Percentiles rank a stretch among this genome's conserved stretches.
phyloP scores from a whole-genome alignment of 495 filamentous ascomycete genomes.

The Staphylotrichum longicolle region DNA sequence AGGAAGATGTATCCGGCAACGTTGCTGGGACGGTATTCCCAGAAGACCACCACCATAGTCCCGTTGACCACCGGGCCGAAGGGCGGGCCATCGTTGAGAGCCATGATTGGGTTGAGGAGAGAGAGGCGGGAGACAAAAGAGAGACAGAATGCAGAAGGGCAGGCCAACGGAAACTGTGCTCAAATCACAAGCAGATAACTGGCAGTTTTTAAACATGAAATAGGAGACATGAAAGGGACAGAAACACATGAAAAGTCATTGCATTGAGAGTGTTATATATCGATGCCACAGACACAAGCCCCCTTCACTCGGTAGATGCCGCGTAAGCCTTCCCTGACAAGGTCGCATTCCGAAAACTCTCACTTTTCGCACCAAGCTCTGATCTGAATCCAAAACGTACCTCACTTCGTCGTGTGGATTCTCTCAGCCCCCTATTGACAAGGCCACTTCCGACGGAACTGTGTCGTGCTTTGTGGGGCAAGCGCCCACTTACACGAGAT shows the following conservation, averaged over 20 bases:
- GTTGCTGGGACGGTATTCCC: slow-evolving; percentile 9
- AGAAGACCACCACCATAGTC: slow-evolving; percentile 12
- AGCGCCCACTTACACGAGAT: neutral
- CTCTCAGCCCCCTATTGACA: no score
- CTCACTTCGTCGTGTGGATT: no score
- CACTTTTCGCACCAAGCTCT: slow-evolving; percentile 4
- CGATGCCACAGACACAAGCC: neutral
- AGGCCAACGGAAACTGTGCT: neutral
- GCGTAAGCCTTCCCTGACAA: no score
- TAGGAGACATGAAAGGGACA: no score
- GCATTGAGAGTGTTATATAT: no score
- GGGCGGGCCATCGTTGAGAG: slow-evolving; percentile 1
- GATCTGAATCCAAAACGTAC: neutral
- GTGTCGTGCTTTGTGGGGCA: slow-evolving; percentile 6
- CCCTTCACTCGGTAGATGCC: neutral
- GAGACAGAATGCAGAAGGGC: neutral
- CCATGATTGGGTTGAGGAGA: neutral
- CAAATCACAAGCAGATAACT: no score
- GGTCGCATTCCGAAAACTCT: neutral
- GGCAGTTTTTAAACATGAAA: no score
- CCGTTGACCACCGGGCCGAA: slow-evolving; percentile 14
- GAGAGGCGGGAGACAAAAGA: neutral
- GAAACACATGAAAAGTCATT: no score
- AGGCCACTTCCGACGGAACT: neutral
- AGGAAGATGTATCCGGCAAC: slow-evolving; percentile 12